phyloP scores from a whole-genome alignment of 331 rosid genomes.

The Phaseolus coccineus region DNA sequence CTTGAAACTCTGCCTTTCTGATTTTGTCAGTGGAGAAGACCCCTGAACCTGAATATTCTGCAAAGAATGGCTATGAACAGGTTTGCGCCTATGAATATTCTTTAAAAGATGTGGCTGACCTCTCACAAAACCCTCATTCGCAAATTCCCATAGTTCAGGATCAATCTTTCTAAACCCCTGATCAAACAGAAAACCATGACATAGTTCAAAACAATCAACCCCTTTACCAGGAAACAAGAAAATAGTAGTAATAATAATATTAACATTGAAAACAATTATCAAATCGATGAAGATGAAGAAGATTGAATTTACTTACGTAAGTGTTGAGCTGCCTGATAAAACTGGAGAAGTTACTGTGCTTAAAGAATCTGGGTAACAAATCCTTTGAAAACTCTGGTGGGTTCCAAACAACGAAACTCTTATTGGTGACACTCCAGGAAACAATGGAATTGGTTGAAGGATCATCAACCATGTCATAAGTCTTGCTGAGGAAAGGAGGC shows the following conservation, averaged over 20 bases:
- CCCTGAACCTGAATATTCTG: conserved; percentile 70
- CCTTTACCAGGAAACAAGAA: background rate
- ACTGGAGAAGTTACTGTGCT: conserved; percentile 94
- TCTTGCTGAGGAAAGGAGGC: conserved; percentile 84
- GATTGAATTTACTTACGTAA: conserved; percentile 66
- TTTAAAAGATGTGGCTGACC: conserved; percentile 75
- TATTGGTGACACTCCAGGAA: conserved; percentile 72
- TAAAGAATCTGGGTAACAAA: conserved; percentile 79
- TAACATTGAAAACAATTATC: conserved; percentile 12
- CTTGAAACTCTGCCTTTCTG: conserved; percentile 63
- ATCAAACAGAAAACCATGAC: conserved; percentile 36
- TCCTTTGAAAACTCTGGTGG: conserved; percentile 70
- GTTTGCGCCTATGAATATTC: conserved; percentile 83
- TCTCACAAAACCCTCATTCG: conserved; percentile 81
- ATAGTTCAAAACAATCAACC: conserved; percentile 36
- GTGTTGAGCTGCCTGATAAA: conserved; percentile 94
- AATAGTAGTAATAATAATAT: background rate
- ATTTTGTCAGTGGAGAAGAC: conserved; percentile 52
- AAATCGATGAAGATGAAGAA: conserved; percentile 21
- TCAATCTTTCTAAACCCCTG: conserved; percentile 92
- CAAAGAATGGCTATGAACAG: conserved; percentile 83
- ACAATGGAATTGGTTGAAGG: conserved; percentile 66
- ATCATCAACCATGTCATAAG: conserved; percentile 90
- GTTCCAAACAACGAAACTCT: conserved; percentile 83
- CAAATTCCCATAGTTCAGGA: conserved; percentile 90